Evolutionary conservation across 1,284 basidiomycete species (phyloP).

Genomic region (Ustilago tritici): DNA sequence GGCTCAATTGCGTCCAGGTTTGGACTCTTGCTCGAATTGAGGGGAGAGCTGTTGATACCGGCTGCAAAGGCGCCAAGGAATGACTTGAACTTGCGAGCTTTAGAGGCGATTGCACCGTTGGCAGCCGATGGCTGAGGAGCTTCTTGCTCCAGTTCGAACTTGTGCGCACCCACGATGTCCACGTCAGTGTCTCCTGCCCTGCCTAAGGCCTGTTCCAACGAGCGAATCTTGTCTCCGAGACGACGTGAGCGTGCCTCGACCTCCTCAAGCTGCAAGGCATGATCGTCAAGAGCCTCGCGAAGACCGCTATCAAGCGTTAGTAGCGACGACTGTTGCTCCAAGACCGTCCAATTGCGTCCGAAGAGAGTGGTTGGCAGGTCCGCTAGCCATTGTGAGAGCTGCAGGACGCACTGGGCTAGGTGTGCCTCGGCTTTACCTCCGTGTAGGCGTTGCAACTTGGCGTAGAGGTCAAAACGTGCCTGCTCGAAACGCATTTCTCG

Average conservation of each 20-base stretch:
- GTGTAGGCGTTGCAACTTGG: conserved; percentile 33
- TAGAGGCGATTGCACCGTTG: conserved; percentile 23
- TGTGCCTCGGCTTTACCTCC: conserved; percentile 54
- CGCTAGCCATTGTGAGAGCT: conserved; percentile 41
- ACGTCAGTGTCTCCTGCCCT: conserved; percentile 15
- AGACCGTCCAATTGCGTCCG: conserved; percentile 8
- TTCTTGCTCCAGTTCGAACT: conserved; percentile 22
- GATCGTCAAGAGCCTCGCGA: conserved; percentile 13
- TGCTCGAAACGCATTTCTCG: conserved; percentile 55
- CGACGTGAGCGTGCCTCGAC: conserved; percentile 22
- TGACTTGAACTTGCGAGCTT: conserved; percentile 39
- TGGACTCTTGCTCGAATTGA: conserved; percentile 15
- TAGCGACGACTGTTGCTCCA: conserved; percentile 5
- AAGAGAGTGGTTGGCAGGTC: conserved; percentile 14
- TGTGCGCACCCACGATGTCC: conserved; percentile 21
- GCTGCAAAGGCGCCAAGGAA: conserved; percentile 38
- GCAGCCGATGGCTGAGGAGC: neutral
- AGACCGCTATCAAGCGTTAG: conserved; percentile 12
- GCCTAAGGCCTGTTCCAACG: conserved; percentile 20
- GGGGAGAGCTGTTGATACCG: conserved; percentile 31
- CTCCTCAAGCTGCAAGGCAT: conserved; percentile 11
- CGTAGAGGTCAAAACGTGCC: conserved; percentile 51
- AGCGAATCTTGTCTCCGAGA: conserved; percentile 20
- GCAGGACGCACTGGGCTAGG: conserved; percentile 34
- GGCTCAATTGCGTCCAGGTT: neutral